Percentiles rank a stretch among this genome's conserved stretches.
These are phyloP conservation scores for Planoprotostelium fungivorum DNA, from an alignment of 78 protist genomes.

Conservation along the genomic window DNA sequence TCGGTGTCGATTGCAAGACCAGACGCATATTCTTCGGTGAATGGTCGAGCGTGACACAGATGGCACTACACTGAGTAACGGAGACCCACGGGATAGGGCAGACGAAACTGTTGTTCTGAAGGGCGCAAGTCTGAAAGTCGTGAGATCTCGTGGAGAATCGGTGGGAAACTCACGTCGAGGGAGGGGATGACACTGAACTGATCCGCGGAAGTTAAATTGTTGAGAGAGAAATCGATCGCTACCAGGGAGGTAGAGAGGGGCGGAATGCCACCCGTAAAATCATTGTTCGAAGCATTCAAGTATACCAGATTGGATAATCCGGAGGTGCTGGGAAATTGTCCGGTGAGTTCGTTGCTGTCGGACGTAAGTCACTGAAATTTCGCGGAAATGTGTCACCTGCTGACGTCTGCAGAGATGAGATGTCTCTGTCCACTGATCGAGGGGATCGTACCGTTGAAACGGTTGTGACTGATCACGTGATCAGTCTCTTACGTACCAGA, in stretches of 20 bases:
- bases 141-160: neutral
- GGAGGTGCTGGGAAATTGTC: neutral
- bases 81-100: neutral
- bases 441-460: neutral
- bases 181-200: neutral
- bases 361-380: too few relatives aligned
- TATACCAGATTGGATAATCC: neutral
- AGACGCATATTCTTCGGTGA: neutral
- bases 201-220: neutral
- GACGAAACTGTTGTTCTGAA: neutral
- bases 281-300: neutral
- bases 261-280: neutral
- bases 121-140: neutral
- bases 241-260: neutral
- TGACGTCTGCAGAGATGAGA: neutral
- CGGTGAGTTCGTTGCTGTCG: neutral
- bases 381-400: too few relatives aligned
- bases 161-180: neutral
- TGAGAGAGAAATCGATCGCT: neutral
- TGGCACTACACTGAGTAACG: neutral
- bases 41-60: neutral
- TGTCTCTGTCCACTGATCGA: neutral
- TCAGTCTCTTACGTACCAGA: neutral
- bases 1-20: neutral
- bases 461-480: neutral